Conservation (phyloP, 441 rosid species). For the Raphanus hybrid region DNA sequence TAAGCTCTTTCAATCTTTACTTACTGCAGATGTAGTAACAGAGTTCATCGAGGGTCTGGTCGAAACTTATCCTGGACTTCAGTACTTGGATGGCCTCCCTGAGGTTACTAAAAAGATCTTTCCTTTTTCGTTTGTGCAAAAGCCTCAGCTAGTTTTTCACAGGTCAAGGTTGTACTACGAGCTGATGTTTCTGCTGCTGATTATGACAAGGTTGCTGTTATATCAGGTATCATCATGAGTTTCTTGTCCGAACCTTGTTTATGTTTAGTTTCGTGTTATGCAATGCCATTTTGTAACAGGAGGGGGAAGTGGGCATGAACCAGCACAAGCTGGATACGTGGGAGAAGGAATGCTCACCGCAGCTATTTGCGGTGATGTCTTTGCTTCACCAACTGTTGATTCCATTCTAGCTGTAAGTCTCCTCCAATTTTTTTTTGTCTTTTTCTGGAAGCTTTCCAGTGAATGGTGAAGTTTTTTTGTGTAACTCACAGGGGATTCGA, state of each 20-base stretch:
- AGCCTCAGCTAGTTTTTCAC: background rate
- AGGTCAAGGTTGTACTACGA: conserved; percentile 84
- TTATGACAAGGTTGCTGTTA: conserved; percentile 81
- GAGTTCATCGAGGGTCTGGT: conserved; percentile 93
- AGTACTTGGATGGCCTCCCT: conserved; percentile 95
- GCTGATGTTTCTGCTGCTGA: conserved; percentile 76
- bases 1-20: background rate
- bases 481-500: conserved; percentile 78
- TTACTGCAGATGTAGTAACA: conserved; percentile 77
- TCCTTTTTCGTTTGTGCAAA: background rate
- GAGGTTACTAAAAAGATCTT: conserved; percentile 50
- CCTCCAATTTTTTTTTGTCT: conserved; percentile 1
- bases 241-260: background rate
- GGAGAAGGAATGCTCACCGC: conserved; percentile 99
- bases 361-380: conserved; percentile 91
- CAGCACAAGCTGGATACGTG: conserved; percentile 95
- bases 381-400: conserved; percentile 93
- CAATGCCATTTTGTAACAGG: conserved; percentile 48
- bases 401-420: conserved; percentile 86
- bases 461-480: conserved; percentile 18
- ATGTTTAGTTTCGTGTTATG: background rate
- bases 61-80: conserved; percentile 88
- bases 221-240: conserved; percentile 65
- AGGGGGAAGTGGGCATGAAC: conserved; percentile 99
- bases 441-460: conserved; percentile 16